phyloP scores from a whole-genome alignment of 2,329 filamentous ascomycete genomes.

The Zymoseptoria passerinii region DNA sequence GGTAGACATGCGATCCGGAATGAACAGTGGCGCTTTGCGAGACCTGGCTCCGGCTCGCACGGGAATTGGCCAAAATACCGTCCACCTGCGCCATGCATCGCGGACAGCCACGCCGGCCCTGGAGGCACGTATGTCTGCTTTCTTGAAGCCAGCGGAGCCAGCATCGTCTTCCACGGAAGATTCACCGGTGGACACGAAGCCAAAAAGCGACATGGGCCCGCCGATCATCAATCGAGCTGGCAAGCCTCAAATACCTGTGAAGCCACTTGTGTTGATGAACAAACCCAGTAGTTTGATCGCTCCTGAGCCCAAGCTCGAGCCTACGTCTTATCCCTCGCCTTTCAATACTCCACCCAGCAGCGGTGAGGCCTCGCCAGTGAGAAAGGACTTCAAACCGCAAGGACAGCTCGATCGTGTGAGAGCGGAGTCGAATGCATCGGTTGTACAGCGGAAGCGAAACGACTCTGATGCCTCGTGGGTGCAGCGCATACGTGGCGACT shows the following conservation, averaged over 20 bases:
- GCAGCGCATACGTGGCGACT: conserved; percentile 20
- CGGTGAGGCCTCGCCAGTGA: conserved; percentile 44
- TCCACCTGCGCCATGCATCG: conserved; percentile 33
- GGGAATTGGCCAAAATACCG: conserved; percentile 17
- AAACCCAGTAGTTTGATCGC: conserved; percentile 23
- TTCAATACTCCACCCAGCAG: conserved; percentile 81
- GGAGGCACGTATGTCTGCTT: conserved; percentile 32
- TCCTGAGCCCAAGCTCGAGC: conserved; percentile 33
- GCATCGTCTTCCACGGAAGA: conserved; percentile 1
- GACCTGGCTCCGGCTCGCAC: conserved; percentile 18
- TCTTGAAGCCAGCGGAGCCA: conserved; percentile 23
- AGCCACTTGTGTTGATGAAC: conserved; percentile 20
- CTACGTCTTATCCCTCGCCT: conserved; percentile 55
- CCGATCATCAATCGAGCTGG: conserved; percentile 74
- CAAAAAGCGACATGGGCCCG: conserved; percentile 41
- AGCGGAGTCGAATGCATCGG: conserved; percentile 20
- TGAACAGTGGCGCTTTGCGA: conserved; percentile 8
- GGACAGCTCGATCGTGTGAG: conserved; percentile 2
- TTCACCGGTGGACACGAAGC: conserved; percentile 5
- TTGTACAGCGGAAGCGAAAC: conserved; percentile 19
- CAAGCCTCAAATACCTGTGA: conserved; percentile 57
- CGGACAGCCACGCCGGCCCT: conserved; percentile 34
- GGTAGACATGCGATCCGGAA: conserved; percentile 10
- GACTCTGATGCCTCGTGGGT: conserved; percentile 24
- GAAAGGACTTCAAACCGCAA: conserved; percentile 1